Conservation (phyloP, 2,329 filamentous ascomycete genomes). For the Rutstroemia sp. region DNA sequence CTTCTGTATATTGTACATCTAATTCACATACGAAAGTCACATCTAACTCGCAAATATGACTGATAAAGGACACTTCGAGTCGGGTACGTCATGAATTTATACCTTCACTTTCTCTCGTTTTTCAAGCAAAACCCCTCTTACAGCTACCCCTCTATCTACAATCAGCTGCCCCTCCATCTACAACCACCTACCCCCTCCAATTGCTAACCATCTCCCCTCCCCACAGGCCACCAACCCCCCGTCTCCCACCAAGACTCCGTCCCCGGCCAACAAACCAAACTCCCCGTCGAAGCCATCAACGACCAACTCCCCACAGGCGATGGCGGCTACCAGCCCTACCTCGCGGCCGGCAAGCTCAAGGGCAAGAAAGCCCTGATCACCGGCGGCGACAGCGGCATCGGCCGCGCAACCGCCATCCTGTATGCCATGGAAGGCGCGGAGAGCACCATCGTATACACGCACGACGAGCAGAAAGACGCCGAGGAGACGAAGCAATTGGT, state of each 20-base stretch:
- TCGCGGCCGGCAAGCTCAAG: slow-evolving; percentile 66
- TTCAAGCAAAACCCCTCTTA: background rate
- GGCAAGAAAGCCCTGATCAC: slow-evolving; percentile 75
- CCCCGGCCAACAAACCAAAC: slow-evolving; percentile 42
- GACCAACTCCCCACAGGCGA: slow-evolving; percentile 61
- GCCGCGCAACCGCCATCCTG: slow-evolving; percentile 65
- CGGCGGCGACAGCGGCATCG: slow-evolving; percentile 74
- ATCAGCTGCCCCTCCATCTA: too few species aligned
- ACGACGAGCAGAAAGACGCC: slow-evolving; percentile 69
- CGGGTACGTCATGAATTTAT: slow-evolving; percentile 22
- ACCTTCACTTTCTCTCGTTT: background rate
- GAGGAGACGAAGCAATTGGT: slow-evolving; percentile 65
- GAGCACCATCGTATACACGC: slow-evolving; percentile 64
- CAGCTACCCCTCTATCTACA: background rate
- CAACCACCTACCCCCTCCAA: background rate
- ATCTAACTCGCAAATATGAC: slow-evolving; percentile 23
- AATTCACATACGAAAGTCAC: background rate
- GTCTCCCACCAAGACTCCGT: slow-evolving; percentile 44
- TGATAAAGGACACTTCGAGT: slow-evolving; percentile 30
- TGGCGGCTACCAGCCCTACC: slow-evolving; percentile 63
- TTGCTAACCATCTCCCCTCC: background rate
- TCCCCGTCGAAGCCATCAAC: slow-evolving; percentile 37
- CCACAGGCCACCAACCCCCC: slow-evolving; percentile 40
- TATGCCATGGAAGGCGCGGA: slow-evolving; percentile 78
- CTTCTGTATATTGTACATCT: background rate